phyloP scores from a whole-genome alignment of 805 yeast species.

The Kregervanrija fluxuum region DNA sequence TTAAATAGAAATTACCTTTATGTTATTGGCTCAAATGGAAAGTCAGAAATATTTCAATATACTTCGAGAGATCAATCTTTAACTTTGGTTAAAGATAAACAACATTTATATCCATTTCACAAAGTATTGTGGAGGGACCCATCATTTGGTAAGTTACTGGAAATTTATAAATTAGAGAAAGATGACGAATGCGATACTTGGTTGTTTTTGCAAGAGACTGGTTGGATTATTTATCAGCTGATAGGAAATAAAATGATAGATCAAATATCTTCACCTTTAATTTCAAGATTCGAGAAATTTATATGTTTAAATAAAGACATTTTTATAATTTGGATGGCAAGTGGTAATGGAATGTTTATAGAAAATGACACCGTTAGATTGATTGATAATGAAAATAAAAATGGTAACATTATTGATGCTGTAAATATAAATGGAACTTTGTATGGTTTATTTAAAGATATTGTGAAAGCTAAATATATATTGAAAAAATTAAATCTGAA shows the following conservation, averaged over 20 bases:
- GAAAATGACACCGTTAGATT: slow-evolving; percentile 9
- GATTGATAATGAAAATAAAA: neutral
- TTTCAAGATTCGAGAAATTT: slow-evolving; percentile 13
- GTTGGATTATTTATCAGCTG: slow-evolving; percentile 23
- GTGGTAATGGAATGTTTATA: slow-evolving; percentile 13
- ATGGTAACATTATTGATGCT: slow-evolving; percentile 9
- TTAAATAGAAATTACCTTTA: slow-evolving; percentile 15
- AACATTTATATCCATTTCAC: slow-evolving; percentile 2
- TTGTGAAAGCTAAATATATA: neutral
- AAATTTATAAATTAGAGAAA: slow-evolving; percentile 8
- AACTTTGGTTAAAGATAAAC: slow-evolving; percentile 1
- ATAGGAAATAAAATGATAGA: slow-evolving; percentile 4
- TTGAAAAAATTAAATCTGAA: neutral
- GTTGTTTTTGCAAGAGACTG: slow-evolving; percentile 22
- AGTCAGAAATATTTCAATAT: slow-evolving; percentile 14
- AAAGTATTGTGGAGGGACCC: slow-evolving; percentile 9
- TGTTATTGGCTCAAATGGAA: slow-evolving; percentile 16
- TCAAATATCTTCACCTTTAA: slow-evolving; percentile 20
- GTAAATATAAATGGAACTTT: slow-evolving; percentile 1
- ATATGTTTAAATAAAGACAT: slow-evolving; percentile 6
- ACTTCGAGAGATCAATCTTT: slow-evolving; percentile 2
- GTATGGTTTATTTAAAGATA: slow-evolving; percentile 1
- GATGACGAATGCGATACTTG: slow-evolving; percentile 8
- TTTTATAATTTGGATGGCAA: slow-evolving; percentile 16
- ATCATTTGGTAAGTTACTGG: slow-evolving; percentile 15